phyloP scores from a whole-genome alignment of 2,329 filamentous ascomycete genomes.

The Aspergillus awamori region DNA sequence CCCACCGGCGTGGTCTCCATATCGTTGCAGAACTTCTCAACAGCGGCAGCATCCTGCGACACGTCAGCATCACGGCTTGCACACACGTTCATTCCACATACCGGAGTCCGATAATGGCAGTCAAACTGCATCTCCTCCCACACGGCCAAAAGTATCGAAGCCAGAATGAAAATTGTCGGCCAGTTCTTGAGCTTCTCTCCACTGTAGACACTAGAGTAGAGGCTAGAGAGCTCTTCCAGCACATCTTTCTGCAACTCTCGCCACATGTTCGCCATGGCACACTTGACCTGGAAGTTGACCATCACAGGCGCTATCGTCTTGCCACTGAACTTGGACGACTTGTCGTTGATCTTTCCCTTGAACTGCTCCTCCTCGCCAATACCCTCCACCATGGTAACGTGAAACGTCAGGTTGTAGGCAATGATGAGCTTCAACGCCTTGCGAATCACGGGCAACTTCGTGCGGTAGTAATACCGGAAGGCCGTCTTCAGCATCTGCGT shows the following conservation, averaged over 20 bases:
- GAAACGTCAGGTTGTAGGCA: constrained; percentile 91
- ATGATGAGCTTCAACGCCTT: constrained; percentile 94
- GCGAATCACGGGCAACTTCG: constrained; percentile 84
- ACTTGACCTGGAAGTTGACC: constrained; percentile 99
- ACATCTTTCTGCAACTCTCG: constrained; percentile 95
- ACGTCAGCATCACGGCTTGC: constrained; percentile 14
- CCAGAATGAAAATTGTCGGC: constrained; percentile 98
- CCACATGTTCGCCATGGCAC: constrained; percentile 96
- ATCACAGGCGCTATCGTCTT: constrained; percentile 93
- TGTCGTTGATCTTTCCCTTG: constrained; percentile 81
- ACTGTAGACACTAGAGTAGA: constrained; percentile 98
- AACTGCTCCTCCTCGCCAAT: constrained; percentile 77
- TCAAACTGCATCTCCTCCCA: constrained; percentile 99
- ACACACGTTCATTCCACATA: constrained; percentile 26
- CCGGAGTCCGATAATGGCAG: constrained; percentile 87
- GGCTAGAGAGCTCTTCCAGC: constrained; percentile 83
- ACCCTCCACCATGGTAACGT: constrained; percentile 93
- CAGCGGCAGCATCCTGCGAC: constrained; percentile 68
- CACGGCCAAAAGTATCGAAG: constrained; percentile 86
- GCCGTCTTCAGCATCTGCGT: constrained; percentile 96
- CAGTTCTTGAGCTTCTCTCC: constrained; percentile 98
- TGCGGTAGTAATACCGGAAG: constrained; percentile 87
- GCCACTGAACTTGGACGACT: constrained; percentile 82
- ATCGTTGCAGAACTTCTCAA: constrained; percentile 92
- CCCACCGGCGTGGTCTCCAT: constrained; percentile 97